These are phyloP conservation scores for Sergeia podlipaevii DNA, from an alignment of 208 protist genomes.

Conservation along the genomic window DNA sequence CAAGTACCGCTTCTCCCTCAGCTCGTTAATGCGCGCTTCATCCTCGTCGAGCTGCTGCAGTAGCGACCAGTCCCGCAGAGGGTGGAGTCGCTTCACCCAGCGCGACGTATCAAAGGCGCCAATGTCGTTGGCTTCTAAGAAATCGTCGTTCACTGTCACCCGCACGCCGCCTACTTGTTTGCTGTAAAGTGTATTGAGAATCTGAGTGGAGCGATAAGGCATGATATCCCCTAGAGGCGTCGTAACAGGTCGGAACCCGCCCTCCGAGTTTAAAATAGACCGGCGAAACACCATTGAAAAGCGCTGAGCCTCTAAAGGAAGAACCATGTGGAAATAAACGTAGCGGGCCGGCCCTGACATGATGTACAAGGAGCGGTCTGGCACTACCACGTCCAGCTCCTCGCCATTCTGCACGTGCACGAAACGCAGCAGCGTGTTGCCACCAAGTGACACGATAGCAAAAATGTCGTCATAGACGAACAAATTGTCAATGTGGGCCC, in stretches of 20 bases:
- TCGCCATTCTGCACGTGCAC: slow-evolving; percentile 89
- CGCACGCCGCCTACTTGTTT: slow-evolving; percentile 80
- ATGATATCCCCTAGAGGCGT: slow-evolving; percentile 71
- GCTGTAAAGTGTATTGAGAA: slow-evolving; percentile 84
- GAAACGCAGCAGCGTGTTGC: slow-evolving; percentile 75
- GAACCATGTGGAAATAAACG: slow-evolving; percentile 91
- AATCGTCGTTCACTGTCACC: slow-evolving; percentile 74
- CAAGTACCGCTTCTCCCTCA: slow-evolving; percentile 70
- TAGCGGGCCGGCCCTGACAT: slow-evolving; percentile 84
- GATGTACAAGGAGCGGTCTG: slow-evolving; percentile 81
- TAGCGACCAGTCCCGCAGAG: slow-evolving; percentile 82
- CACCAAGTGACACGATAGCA: slow-evolving; percentile 72
- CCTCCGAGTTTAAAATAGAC: slow-evolving; percentile 86
- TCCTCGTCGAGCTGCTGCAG: slow-evolving; percentile 82
- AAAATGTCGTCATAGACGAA: slow-evolving; percentile 92
- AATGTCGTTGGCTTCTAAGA: slow-evolving; percentile 68
- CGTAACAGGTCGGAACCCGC: slow-evolving; percentile 64
- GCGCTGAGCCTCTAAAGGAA: slow-evolving; percentile 79
- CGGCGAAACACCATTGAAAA: slow-evolving; percentile 84
- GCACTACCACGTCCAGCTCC: slow-evolving; percentile 82
- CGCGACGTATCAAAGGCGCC: slow-evolving; percentile 80
- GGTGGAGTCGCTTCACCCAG: slow-evolving; percentile 81
- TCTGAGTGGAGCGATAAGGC: slow-evolving; percentile 78
- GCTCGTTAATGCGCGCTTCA: slow-evolving; percentile 63
- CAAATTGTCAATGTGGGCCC: slow-evolving; percentile 88